These are phyloP conservation scores for Lophium mytilinum DNA, from an alignment of 495 filamentous ascomycete species.

Conservation along the genomic window DNA sequence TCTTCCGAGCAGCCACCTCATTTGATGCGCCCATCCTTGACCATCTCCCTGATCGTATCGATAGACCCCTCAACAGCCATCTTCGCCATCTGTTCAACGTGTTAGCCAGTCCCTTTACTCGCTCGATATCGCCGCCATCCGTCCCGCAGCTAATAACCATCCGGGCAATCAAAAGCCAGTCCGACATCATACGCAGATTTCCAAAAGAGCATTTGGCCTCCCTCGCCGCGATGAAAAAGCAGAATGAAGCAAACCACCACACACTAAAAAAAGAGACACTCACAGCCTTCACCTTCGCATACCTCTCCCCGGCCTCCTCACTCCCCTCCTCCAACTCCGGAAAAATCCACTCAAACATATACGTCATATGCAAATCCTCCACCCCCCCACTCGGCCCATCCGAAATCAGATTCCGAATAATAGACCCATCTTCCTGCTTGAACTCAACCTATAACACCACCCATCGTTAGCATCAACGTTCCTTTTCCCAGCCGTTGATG, in stretches of 20 bases:
- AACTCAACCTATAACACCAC: constrained; percentile 27
- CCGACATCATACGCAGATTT: too few relatives aligned
- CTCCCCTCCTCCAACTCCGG: constrained; percentile 30
- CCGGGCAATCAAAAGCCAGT: too few relatives aligned
- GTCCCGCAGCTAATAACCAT: too few relatives aligned
- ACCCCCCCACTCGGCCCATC: constrained; percentile 36
- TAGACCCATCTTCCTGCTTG: constrained; percentile 26
- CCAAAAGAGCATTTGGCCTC: too few relatives aligned
- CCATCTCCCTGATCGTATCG: constrained; percentile 24
- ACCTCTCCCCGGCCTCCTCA: constrained; percentile 23
- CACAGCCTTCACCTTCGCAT: constrained; percentile 22
- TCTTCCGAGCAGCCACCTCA: neutral
- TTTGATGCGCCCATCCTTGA: constrained; percentile 18
- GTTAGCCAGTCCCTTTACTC: neutral
- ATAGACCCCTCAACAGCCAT: constrained; percentile 24
- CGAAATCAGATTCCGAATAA: constrained; percentile 45
- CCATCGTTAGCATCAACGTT: too few relatives aligned
- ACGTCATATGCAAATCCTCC: constrained; percentile 44
- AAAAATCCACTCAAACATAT: constrained; percentile 47
- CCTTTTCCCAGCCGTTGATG: too few relatives aligned
- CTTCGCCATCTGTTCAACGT: constrained; percentile 11
- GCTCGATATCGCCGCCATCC: too few relatives aligned
- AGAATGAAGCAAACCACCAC: neutral
- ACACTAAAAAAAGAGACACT: neutral
- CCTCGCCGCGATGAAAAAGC: too few relatives aligned